These are phyloP conservation scores for Aspergillus calidoustus DNA, from an alignment of 2,329 filamentous ascomycete species.

Conservation along the genomic window DNA sequence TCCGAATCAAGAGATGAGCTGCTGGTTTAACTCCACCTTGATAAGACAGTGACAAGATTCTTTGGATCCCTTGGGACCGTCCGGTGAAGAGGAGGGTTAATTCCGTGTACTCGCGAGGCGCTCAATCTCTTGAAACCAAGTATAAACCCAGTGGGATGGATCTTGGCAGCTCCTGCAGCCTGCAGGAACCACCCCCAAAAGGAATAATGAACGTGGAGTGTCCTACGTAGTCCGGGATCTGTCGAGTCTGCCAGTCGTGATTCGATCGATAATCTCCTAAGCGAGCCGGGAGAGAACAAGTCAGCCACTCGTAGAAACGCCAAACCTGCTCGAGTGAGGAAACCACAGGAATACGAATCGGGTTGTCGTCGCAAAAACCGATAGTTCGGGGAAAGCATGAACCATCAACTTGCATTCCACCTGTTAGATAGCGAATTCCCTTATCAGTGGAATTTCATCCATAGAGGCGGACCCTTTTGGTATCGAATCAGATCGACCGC, in stretches of 20 bases:
- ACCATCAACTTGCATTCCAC: constrained; percentile 7
- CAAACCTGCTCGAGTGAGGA: background rate
- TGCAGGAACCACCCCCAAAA: constrained; percentile 16
- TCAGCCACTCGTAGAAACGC: background rate
- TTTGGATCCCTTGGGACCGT: background rate
- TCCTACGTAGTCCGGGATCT: background rate
- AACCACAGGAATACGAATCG: background rate
- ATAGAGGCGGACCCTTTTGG: background rate
- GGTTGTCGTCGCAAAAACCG: constrained; percentile 4
- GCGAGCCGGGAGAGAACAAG: background rate
- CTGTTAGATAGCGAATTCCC: constrained; percentile 9
- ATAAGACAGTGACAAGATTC: background rate
- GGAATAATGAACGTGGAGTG: background rate
- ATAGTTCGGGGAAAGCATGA: constrained; percentile 12
- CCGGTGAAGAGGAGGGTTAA: background rate
- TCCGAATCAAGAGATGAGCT: constrained; percentile 4
- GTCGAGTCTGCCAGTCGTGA: background rate
- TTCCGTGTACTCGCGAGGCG: background rate
- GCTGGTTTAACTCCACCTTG: constrained; percentile 1
- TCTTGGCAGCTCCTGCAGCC: constrained; percentile 13
- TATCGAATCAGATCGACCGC: constrained; percentile 11
- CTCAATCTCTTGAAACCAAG: background rate
- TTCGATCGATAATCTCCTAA: constrained; percentile 7
- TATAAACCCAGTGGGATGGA: constrained; percentile 1
- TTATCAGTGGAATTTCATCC: constrained; percentile 17